A percentile compares a stretch with the other conserved stretches of the same genome.
These are phyloP conservation scores for Ensete glaucum DNA, from an alignment of 176 grass and related monocot species.

Conservation along the genomic window DNA sequence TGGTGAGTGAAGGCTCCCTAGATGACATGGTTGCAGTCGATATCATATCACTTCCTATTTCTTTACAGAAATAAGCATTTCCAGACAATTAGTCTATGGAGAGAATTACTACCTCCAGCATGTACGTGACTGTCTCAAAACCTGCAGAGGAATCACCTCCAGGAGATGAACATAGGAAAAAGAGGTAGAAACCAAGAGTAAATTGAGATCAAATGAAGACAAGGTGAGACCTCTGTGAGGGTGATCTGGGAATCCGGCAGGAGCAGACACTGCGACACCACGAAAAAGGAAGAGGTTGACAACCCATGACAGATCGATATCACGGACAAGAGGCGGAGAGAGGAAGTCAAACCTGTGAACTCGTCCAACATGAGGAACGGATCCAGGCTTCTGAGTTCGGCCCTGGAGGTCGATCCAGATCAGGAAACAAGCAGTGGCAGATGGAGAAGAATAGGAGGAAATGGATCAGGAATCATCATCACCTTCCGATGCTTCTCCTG, in stretches of 20 bases:
- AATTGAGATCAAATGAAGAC: no score
- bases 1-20: slow-evolving; percentile 77
- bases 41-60: background rate
- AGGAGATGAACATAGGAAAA: no score
- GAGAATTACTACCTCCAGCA: slow-evolving; percentile 2
- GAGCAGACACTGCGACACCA: background rate
- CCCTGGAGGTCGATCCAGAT: slow-evolving; percentile 27
- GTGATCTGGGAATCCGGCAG: slow-evolving; percentile 11
- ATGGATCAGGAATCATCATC: background rate
- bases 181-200: no score
- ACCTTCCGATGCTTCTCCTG: slow-evolving; percentile 85
- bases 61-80: no score
- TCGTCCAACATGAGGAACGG: slow-evolving; percentile 19
- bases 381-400: slow-evolving; percentile 55
- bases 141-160: background rate
- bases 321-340: background rate
- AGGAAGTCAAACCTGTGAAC: background rate
- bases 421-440: background rate
- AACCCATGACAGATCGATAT: background rate
- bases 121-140: slow-evolving; percentile 12
- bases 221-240: background rate
- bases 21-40: background rate
- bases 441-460: background rate
- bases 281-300: background rate
- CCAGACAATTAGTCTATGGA: background rate